phyloP scores from a whole-genome alignment of 305 asterid species.

The Solanum hybrid region DNA sequence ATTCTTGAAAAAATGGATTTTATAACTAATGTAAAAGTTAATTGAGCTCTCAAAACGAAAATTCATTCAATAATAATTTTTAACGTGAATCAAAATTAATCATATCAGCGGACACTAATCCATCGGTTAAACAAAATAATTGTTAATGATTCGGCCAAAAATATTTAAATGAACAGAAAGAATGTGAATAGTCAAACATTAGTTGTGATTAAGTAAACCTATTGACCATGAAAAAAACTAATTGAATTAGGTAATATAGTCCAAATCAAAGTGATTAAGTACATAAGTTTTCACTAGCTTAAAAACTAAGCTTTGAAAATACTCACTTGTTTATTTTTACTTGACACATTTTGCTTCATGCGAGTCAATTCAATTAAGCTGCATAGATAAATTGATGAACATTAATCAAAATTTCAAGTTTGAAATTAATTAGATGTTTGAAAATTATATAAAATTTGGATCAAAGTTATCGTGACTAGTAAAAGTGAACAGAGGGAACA shows the following conservation, averaged over 20 bases:
- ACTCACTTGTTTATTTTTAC: background rate
- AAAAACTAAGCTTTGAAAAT: background rate
- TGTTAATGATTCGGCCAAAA: too few relatives aligned
- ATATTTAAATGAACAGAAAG: background rate
- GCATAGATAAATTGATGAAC: background rate
- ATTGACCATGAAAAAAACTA: background rate
- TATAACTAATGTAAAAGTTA: background rate
- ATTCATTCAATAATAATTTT: background rate
- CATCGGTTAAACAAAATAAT: too few relatives aligned
- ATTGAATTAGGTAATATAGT: background rate
- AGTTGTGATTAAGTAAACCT: background rate
- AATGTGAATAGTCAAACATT: background rate
- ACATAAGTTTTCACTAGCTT: background rate
- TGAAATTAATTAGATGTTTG: too few relatives aligned
- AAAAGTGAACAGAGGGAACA: rapidly evolving
- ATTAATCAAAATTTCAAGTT: too few relatives aligned
- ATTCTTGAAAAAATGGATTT: background rate
- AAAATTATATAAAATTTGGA: background rate
- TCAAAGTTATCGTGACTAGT: background rate
- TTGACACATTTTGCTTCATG: background rate
- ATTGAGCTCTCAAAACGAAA: background rate
- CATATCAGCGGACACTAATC: background rate
- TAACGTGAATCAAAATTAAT: too few relatives aligned
- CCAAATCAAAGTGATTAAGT: background rate
- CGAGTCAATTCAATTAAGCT: background rate